Base-by-base conservation (phyloP, 2,329 filamentous ascomycete species). In the Aureobasidium musti region DNA sequence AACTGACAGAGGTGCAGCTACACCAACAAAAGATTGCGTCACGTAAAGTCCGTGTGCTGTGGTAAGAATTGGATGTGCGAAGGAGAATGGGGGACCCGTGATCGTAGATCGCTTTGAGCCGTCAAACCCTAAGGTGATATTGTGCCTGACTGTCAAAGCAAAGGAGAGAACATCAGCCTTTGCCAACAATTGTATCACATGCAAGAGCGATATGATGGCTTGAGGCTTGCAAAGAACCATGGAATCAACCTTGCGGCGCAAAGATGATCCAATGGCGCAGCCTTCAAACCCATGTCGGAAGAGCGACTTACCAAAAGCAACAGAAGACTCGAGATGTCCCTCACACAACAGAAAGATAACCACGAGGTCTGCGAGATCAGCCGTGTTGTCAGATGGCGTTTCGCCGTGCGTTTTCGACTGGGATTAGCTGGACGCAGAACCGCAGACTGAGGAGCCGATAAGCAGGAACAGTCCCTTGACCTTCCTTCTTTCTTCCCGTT, bases 391-490 rank as follows among this genome's bases (percentile, higher is more conserved):
- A 64, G 49, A 64, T 53, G 61, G 61, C 61, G 47, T 54, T 19
- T 49, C 26, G 49, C 21, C 23, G 49, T 41, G 47, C 28, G 47
- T 45, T 23, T 61, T 64, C 49, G 47, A 54, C 61, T 64, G 61
- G 61, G 61, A 43, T 53, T 35, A 54, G 49, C 35, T 54, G 7
- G 49, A 35, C n/a, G 49, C 57, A 61, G 61, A 43, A 64, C 28
- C 61, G 61, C 61, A 64, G 49, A 53, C 35, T 64, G 61, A 64
- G 61, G 61, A 64, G 61, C 61, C 61, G 61, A 64, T 54, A 64
- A 64, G 61, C 61, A 53, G 47, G 37, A 64, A 64, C 47, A 41
- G 45, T 50, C 43, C 17, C 37, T 33, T 30, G 49, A 52, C 17
- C 49, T 61, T 61, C 41, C 43, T 61, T 61, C 41, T 61, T 61